Base-by-base conservation (phyloP, 352 stramenopile genomes). In the Peronospora belbahrii region DNA sequence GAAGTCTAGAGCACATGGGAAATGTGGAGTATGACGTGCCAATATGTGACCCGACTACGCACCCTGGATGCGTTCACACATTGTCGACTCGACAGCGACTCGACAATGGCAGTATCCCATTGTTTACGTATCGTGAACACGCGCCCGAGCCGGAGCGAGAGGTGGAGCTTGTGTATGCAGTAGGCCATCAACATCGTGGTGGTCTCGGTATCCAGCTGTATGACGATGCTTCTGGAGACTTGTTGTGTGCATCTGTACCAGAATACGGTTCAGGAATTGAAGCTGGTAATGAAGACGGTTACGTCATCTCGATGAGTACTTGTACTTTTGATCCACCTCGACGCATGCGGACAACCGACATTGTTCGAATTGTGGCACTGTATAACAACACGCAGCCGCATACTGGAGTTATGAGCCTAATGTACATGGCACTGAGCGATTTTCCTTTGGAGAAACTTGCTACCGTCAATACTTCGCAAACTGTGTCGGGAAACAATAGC, bases 11-110 rank as follows among this genome's bases (percentile, higher is more conserved):
- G 2, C 54, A 78, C 52, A 75, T 80, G 48, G 78, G 78, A 19
- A 87, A 87, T 49, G 49, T 90, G 15, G 78, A 90, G 56, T 90
- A 90, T 58, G 76, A 90, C 51, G 65, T 90, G 15, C 78, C 78
- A 0, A 22, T 57, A 31, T 90, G 78, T 40, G 63, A 88, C 46
- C 70, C 62, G 4, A 70, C 70, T 39, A 63, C 69, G 6, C 76
- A 88, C 38, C 75, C 78, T 25, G 78, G 78, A 37, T 90, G 78
- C 42, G 72, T 87, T 22, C 75, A 90, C 65, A 88, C 78, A 35
- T 59, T 90, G 15, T 69, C 78, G 56, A 88, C 78, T 28, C 60
- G 67, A 10, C 78, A 90, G 58, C 52, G 59, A 17, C 46, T 88
- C 7, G 71, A 85, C 48, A 48, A 63, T 22, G 67, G 51, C 37